Base-by-base conservation (phyloP, 73 alveolate genomes). In the Diophrys appendiculata region DNA sequence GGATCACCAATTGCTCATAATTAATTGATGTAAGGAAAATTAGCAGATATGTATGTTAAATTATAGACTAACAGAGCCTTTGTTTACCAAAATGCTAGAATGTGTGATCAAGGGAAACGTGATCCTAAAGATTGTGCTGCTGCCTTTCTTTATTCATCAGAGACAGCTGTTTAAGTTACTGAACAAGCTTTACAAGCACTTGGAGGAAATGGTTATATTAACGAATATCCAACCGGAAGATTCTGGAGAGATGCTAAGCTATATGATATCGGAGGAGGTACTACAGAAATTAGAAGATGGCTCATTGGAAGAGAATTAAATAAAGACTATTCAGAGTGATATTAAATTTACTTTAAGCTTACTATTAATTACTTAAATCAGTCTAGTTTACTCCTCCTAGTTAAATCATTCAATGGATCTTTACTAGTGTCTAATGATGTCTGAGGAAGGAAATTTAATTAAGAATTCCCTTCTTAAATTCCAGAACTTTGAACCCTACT, bases 241-340 rank as follows among this genome's bases (percentile, higher is more conserved):
- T 68, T 90, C 29, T 70, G 90, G 71, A 92, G 97, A 78, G 99
- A 95, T 88, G 99, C 98, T 67, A 95, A 95, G 89, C 85, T 95
- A 3, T 95, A 95, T 80, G 99, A 95, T 55, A 95, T 95, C 29
- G 99, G 99, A 28, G 99, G 97, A 18, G 99, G 99, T 30, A 95
- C 99, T 8, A 90, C 69, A 33, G 98, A 95, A 77, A 93, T 95
- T 69, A 87, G 97, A 64, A 82, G 81, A 69, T 76, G 89, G 90
- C 84, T 91, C 8, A 91, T 91, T 60, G 97, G 95, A 0, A 87
- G 93, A 77, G 95, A 88, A 34, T 77, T 91, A 13, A 68, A 33
- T 68, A 84, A 84, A 65, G 68, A 71, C n/a, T n/a, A n/a, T n/a
- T n/a, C n/a, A n/a, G n/a, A n/a, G n/a, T n/a, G n/a, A n/a, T n/a